These are phyloP conservation scores for Marasmius fiardii DNA, from an alignment of 1,284 basidiomycete species.

Conservation along the genomic window DNA sequence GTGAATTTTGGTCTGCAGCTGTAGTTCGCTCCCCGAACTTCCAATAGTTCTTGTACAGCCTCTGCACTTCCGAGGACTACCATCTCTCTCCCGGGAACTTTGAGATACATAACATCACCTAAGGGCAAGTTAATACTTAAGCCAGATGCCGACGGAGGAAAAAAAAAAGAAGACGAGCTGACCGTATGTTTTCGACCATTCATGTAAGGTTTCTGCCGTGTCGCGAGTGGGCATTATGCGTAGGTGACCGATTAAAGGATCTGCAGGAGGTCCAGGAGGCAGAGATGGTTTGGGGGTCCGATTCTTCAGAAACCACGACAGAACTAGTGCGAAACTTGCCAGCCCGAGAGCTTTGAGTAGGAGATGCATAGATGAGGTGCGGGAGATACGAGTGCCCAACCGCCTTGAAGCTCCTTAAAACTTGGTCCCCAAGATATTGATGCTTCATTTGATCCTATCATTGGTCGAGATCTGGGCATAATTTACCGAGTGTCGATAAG, in stretches of 20 bases:
- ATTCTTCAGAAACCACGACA: no score
- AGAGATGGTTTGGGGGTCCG: no score
- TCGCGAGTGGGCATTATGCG: conserved; percentile 15
- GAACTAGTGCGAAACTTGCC: no score
- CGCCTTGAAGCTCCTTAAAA: no score
- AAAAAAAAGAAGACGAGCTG: not conserved
- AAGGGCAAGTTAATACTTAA: no score
- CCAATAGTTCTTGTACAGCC: conserved; percentile 29
- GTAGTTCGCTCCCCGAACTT: conserved; percentile 27
- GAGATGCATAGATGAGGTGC: no score
- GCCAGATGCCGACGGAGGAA: no score
- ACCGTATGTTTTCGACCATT: conserved; percentile 19
- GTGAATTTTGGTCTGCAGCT: conserved; percentile 27
- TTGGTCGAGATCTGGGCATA: no score
- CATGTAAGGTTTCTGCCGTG: conserved; percentile 15
- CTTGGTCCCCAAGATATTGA: no score
- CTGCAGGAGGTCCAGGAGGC: conserved; percentile 19
- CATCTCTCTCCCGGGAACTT: conserved; percentile 9
- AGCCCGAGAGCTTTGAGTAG: no score
- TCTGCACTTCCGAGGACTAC: conserved; percentile 29
- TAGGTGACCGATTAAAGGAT: conserved; percentile 22
- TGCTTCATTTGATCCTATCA: no score
- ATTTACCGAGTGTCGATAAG: not conserved
- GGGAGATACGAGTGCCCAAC: no score
- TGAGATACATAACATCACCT: not conserved